These are phyloP conservation scores for Pythium angustatum DNA, from an alignment of 352 stramenopile species.

Conservation along the genomic window DNA sequence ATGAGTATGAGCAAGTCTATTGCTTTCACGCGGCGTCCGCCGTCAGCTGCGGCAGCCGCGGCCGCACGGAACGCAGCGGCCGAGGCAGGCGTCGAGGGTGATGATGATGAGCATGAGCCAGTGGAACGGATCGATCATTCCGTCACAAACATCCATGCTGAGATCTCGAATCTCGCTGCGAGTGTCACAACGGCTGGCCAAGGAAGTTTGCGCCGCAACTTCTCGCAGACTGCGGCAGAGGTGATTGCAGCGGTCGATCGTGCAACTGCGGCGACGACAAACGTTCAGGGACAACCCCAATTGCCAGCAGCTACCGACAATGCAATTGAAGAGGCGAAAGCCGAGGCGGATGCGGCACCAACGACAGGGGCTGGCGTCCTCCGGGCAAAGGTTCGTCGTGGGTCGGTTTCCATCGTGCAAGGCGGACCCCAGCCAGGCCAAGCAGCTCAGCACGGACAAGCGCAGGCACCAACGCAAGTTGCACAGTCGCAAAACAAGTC, in stretches of 20 bases:
- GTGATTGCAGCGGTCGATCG: conserved; percentile 27
- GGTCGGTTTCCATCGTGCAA: conserved; percentile 29
- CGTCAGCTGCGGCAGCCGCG: conserved; percentile 14
- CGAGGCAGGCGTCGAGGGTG: conserved; percentile 32
- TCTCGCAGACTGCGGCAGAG: conserved; percentile 57
- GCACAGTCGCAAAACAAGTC: conserved; percentile 52
- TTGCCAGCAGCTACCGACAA: neutral
- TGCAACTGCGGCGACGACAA: conserved; percentile 5
- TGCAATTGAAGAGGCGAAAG: conserved; percentile 5
- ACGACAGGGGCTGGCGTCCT: conserved; percentile 16
- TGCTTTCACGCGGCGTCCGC: conserved; percentile 45
- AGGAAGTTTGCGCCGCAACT: conserved; percentile 66
- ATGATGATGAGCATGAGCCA: conserved; percentile 43
- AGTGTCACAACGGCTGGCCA: conserved; percentile 78
- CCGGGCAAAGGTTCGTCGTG: conserved; percentile 29
- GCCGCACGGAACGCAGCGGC: conserved; percentile 1
- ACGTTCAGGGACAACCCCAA: neutral
- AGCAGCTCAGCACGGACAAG: conserved; percentile 1
- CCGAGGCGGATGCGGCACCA: conserved; percentile 1
- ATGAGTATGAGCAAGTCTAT: conserved; percentile 87
- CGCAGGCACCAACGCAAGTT: conserved; percentile 32
- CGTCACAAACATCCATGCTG: conserved; percentile 72
- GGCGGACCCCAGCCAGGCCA: neutral
- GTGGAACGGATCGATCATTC: conserved; percentile 73
- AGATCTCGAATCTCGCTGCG: conserved; percentile 83